These are phyloP conservation scores for Phytopythium oedochilum DNA, from an alignment of 352 stramenopile species.

Conservation along the genomic window DNA sequence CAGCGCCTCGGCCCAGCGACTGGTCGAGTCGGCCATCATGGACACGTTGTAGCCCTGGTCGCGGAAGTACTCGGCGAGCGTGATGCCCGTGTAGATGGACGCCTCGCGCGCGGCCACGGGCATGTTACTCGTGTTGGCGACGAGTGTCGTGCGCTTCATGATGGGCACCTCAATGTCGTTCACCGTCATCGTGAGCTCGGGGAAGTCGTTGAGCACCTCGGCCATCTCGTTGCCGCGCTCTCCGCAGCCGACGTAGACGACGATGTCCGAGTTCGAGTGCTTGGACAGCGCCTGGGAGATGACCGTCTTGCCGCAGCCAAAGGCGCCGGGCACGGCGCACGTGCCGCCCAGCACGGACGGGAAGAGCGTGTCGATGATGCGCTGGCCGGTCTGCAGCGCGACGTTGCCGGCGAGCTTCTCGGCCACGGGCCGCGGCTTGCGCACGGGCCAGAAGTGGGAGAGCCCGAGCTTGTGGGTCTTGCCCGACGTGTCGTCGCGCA, in stretches of 20 bases:
- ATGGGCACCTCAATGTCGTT: constrained; percentile 97
- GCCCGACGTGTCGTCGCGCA: constrained; percentile 95
- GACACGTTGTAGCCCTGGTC: constrained; percentile 99
- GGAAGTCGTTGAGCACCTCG: constrained; percentile 99
- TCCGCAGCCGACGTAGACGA: constrained; percentile 99
- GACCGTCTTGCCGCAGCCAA: constrained; percentile 99
- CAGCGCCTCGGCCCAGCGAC: constrained; percentile 98
- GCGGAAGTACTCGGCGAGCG: constrained; percentile 98
- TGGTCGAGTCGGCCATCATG: constrained; percentile 99
- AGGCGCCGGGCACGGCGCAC: constrained; percentile 98
- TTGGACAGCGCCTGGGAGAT: constrained; percentile 99
- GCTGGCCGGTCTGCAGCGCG: constrained; percentile 97
- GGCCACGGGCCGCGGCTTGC: constrained; percentile 95
- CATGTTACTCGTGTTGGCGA: constrained; percentile 99
- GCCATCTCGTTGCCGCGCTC: constrained; percentile 99
- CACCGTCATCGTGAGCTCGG: constrained; percentile 98
- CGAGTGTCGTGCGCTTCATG: constrained; percentile 99
- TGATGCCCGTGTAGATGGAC: constrained; percentile 99
- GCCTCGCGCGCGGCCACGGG: constrained; percentile 99
- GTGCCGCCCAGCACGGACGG: constrained; percentile 98
- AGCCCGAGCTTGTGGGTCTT: constrained; percentile 95
- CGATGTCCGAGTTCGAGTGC: constrained; percentile 98
- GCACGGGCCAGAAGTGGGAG: constrained; percentile 98
- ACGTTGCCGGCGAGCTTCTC: constrained; percentile 98
- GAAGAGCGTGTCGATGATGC: constrained; percentile 99